phyloP scores from a whole-genome alignment of 2,329 filamentous ascomycete species.

The Stemphylium vesicarium region DNA sequence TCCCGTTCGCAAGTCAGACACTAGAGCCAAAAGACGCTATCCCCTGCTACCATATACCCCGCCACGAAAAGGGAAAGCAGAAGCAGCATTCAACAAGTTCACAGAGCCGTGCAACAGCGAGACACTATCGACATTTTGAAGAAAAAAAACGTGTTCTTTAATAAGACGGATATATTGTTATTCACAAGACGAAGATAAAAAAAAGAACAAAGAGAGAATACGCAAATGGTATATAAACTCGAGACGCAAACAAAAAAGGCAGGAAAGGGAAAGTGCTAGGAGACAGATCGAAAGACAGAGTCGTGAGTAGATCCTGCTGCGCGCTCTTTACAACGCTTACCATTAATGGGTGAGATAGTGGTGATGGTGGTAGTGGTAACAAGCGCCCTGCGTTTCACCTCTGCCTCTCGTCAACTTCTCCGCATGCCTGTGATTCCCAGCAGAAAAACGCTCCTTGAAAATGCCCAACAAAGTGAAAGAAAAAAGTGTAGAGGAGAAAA shows the following conservation, averaged over 20 bases:
- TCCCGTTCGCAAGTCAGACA: no score
- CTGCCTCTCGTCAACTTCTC: not conserved
- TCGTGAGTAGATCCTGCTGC: not conserved
- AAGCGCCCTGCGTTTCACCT: not conserved
- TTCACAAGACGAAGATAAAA: not conserved
- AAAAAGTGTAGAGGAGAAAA: not conserved
- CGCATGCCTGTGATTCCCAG: not conserved
- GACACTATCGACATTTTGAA: no score
- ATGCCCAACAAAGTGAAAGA: not conserved
- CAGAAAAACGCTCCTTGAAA: not conserved
- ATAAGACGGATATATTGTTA: not conserved
- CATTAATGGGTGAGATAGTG: no score
- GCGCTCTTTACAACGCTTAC: not conserved
- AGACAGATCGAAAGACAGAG: no score
- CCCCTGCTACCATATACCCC: no score
- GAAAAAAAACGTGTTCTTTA: not conserved
- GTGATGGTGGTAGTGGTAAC: not conserved
- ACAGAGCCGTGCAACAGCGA: no score
- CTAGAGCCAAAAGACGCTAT: no score
- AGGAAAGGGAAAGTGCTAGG: not conserved
- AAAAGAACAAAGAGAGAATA: not conserved
- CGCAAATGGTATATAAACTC: constrained; percentile 3
- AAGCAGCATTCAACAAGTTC: no score
- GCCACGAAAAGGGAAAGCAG: no score
- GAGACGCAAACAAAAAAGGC: not conserved